These are phyloP conservation scores for Naematelia encephala DNA, from an alignment of 768 basidiomycete genomes.

Conservation along the genomic window DNA sequence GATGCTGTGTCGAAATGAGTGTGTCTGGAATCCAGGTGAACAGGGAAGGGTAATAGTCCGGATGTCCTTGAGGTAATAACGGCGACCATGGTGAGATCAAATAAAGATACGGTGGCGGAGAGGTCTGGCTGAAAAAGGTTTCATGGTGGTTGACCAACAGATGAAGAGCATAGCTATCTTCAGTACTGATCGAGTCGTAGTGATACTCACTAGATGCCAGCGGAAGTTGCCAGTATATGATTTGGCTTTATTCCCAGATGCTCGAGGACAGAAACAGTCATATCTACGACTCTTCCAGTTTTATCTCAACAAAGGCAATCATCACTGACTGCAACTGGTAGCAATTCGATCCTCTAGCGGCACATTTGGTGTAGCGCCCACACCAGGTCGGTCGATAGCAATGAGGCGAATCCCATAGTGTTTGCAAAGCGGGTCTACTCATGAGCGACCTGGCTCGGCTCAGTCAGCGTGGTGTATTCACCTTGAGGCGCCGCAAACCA, in stretches of 20 bases:
- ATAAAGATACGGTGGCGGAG: too few relatives aligned
- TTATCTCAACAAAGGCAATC: neutral
- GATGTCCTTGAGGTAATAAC: constrained; percentile 27
- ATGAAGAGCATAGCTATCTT: constrained; percentile 29
- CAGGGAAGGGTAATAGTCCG: constrained; percentile 28
- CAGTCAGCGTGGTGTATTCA: constrained; percentile 6
- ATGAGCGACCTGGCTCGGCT: neutral
- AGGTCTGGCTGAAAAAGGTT: too few relatives aligned
- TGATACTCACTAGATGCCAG: constrained; percentile 39
- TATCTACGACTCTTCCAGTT: constrained; percentile 21
- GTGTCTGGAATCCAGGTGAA: constrained; percentile 32
- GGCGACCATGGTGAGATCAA: constrained; percentile 37
- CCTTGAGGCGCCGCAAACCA: constrained; percentile 42
- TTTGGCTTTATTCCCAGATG: constrained; percentile 27
- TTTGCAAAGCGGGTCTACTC: constrained; percentile 35
- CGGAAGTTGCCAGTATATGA: constrained; percentile 38
- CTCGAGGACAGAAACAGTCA: constrained; percentile 40
- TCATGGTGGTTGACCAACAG: constrained; percentile 27
- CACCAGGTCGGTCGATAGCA: constrained; percentile 41
- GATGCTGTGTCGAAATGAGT: constrained; percentile 34
- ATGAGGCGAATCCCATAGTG: constrained; percentile 37
- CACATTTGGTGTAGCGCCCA: constrained; percentile 35
- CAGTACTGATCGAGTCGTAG: neutral
- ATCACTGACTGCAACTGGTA: constrained; percentile 29
- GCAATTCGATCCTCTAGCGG: constrained; percentile 31